A percentile compares a stretch with the other conserved stretches of the same genome.
Evolutionary conservation across 805 yeast genomes (phyloP).

Genomic region (Metschnikowia continentalis): DNA sequence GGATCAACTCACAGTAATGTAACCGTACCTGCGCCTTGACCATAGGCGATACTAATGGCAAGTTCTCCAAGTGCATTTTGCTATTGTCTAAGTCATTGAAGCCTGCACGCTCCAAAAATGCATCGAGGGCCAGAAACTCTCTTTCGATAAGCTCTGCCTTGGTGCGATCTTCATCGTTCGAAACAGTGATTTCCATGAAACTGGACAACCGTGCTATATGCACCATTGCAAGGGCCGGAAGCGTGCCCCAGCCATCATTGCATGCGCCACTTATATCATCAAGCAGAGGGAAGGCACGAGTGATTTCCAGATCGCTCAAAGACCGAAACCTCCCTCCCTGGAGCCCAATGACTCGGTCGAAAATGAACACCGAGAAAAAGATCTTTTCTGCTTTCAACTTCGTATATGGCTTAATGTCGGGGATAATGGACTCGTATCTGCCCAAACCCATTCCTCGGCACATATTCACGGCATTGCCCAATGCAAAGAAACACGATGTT

Average conservation of each 20-base stretch:
- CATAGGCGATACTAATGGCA: slow-evolving; percentile 13
- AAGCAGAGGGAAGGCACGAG: slow-evolving; percentile 28
- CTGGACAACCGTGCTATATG: slow-evolving; percentile 40
- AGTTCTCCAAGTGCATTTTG: slow-evolving; percentile 5
- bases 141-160: slow-evolving; percentile 31
- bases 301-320: slow-evolving; percentile 33
- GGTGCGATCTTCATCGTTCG: slow-evolving; percentile 24
- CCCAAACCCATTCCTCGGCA: slow-evolving; percentile 43
- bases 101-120: slow-evolving; percentile 34
- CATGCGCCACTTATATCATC: slow-evolving; percentile 25
- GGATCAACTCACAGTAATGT: slow-evolving; percentile 36
- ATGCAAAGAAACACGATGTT: slow-evolving; percentile 37
- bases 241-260: slow-evolving; percentile 47
- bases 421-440: slow-evolving; percentile 20
- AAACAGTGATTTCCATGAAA: slow-evolving; percentile 28
- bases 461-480: slow-evolving; percentile 42
- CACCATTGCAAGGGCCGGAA: slow-evolving; percentile 43
- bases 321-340: slow-evolving; percentile 48
- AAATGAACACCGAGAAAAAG: slow-evolving; percentile 51
- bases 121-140: slow-evolving; percentile 25
- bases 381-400: slow-evolving; percentile 45
- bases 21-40: slow-evolving; percentile 35
- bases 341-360: slow-evolving; percentile 50
- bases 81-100: slow-evolving; percentile 21
- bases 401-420: slow-evolving; percentile 35